Base-by-base conservation (phyloP, 805 yeast genomes). In the Isabelozyma pseudorhagii region DNA sequence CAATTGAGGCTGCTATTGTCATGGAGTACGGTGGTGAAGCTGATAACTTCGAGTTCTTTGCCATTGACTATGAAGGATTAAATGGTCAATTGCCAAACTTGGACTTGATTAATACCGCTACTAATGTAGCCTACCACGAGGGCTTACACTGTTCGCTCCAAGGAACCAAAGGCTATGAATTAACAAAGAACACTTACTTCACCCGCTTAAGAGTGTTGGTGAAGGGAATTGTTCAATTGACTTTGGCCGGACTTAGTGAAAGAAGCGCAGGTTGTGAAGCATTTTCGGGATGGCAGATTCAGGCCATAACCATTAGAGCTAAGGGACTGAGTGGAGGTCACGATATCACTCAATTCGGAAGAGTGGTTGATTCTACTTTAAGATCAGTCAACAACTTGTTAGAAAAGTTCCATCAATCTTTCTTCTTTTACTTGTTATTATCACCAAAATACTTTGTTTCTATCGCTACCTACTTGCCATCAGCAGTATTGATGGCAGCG, bases 391-490 rank as follows among this genome's bases (percentile, higher is more conserved):
- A 94, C 71, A 94, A 94, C 64, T 75, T 94, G 56, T 74, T 93
- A 38, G 99, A 94, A 66, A 96, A 93, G 64, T 93, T 93, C 68
- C 99, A 94, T 68, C 99, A 94, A 68, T 89, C 97, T 1, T 94
- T 91, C 61, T 94, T 94, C 75, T 94, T 92, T 63, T 94, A 93
- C 69, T 76, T 93, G 56, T 65, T 94, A 69, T 67, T 94, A 45
- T 81, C 89, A 0, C 96, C 97, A 21, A 72, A 78, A 49, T 67
- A 79, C 50, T 94, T 94, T 71, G 96, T 94, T 14, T 89, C 97
- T 5, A 92, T 94, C 54, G 97, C 97, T 4, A 89, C 96, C 15
- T 94, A 93, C 63, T 71, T 94, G 46, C 98, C 98, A 1, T 75
- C 93, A 3, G 96, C 96, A 0, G 84, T 86, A 44, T 70, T 88